Percentiles rank a stretch among this genome's conserved stretches.
These are phyloP conservation scores for Penicillium lagena DNA, from an alignment of 495 filamentous ascomycete genomes.

Conservation along the genomic window DNA sequence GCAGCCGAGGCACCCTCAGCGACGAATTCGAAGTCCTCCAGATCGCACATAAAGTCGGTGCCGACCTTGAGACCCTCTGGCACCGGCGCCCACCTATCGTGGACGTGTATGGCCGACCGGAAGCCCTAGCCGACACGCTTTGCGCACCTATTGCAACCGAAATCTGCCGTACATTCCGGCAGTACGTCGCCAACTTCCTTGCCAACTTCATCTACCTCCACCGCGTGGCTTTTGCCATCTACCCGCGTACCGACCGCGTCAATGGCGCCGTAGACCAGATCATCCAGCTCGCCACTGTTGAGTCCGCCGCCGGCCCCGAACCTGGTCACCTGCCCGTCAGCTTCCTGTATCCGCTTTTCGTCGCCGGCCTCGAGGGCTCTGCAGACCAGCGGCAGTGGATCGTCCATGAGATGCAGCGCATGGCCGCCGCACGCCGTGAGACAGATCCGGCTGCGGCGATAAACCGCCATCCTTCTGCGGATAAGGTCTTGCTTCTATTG, in stretches of 20 bases:
- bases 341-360: slow-evolving; percentile 34
- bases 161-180: slow-evolving; percentile 29
- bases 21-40: slow-evolving; percentile 39
- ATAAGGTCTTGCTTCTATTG: slow-evolving; percentile 24
- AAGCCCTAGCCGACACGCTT: slow-evolving; percentile 20
- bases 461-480: slow-evolving; percentile 24
- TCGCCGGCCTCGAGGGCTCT: slow-evolving; percentile 32
- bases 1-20: slow-evolving; percentile 32
- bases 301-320: slow-evolving; percentile 6
- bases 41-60: slow-evolving; percentile 33
- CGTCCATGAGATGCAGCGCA: slow-evolving; percentile 28
- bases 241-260: slow-evolving; percentile 35
- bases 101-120: slow-evolving; percentile 24
- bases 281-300: slow-evolving; percentile 30
- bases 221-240: slow-evolving; percentile 37
- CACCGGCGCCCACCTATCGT: slow-evolving; percentile 27
- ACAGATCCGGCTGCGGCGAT: slow-evolving; percentile 1
- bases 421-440: slow-evolving; percentile 10
- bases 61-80: slow-evolving; percentile 35
- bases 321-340: slow-evolving; percentile 19
- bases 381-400: slow-evolving; percentile 30
- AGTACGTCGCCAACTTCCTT: slow-evolving; percentile 35
- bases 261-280: slow-evolving; percentile 34
- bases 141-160: slow-evolving; percentile 17
- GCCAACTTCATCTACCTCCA: slow-evolving; percentile 35